Percentiles rank a stretch among this genome's conserved stretches.
These are phyloP conservation scores for Claviceps lovelessii DNA, from an alignment of 2,329 filamentous ascomycete genomes.

Conservation along the genomic window DNA sequence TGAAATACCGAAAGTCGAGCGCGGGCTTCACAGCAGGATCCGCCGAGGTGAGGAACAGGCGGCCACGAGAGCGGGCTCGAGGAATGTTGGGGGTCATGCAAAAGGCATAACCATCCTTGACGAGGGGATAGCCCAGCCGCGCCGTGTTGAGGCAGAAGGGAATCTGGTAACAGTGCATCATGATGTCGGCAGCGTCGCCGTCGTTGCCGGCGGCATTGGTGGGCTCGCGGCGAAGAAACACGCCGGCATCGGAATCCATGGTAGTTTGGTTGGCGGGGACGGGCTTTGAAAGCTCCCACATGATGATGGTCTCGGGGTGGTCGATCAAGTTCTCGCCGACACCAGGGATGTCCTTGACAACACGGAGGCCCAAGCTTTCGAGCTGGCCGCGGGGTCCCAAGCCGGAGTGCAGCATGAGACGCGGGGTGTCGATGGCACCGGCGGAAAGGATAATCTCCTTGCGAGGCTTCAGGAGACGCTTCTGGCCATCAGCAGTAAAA, in stretches of 20 bases:
- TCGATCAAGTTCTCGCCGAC: constrained; percentile 49
- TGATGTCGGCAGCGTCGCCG: constrained; percentile 66
- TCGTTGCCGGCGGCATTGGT: constrained; percentile 54
- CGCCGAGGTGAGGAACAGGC: constrained; percentile 60
- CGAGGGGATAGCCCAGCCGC: constrained; percentile 54
- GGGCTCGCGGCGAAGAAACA: constrained; percentile 69
- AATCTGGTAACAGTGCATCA: constrained; percentile 97
- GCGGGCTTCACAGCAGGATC: constrained; percentile 68
- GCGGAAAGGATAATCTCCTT: constrained; percentile 68
- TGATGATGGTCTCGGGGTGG: constrained; percentile 46
- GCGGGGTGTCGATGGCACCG: constrained; percentile 69
- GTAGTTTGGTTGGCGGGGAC: constrained; percentile 67
- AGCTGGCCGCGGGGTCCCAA: constrained; percentile 42
- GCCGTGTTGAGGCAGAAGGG: constrained; percentile 79
- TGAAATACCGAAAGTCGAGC: constrained; percentile 82
- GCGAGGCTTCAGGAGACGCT: constrained; percentile 46
- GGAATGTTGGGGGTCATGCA: constrained; percentile 91
- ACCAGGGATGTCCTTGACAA: constrained; percentile 43
- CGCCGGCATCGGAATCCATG: constrained; percentile 80
- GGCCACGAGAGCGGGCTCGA: constrained; percentile 62
- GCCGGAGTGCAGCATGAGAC: constrained; percentile 45
- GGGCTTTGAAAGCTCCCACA: constrained; percentile 67
- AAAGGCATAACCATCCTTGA: constrained; percentile 63
- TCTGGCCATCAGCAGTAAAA: constrained; percentile 38
- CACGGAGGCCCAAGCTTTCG: constrained; percentile 35